Percentiles rank a stretch among this genome's conserved stretches.
phyloP scores from a whole-genome alignment of 2,329 filamentous ascomycete genomes.

The Arthrobotrys iridis region DNA sequence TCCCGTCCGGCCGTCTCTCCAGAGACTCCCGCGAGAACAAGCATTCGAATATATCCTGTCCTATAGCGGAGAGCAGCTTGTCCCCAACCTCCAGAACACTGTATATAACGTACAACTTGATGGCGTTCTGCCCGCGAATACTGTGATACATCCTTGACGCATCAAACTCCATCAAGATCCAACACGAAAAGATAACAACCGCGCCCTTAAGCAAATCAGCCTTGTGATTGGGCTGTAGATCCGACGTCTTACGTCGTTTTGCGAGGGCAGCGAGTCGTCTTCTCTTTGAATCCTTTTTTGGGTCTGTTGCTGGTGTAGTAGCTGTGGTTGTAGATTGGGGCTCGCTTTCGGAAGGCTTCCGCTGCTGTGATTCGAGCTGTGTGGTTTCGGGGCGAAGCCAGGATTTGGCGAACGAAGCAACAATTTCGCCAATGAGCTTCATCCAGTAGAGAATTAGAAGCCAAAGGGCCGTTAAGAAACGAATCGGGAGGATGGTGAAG shows the following conservation, averaged over 20 bases:
- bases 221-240: conserved; percentile 86
- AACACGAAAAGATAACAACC: conserved; percentile 85
- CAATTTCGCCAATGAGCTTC: conserved; percentile 68
- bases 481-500: conserved; percentile 90
- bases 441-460: conserved; percentile 83
- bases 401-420: conserved; percentile 52
- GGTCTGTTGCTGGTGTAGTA: conserved; percentile 57
- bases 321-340: conserved; percentile 18
- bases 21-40: conserved; percentile 93
- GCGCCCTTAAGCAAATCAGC: conserved; percentile 92
- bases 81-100: conserved; percentile 95
- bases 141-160: conserved; percentile 98
- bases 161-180: conserved; percentile 87
- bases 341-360: conserved; percentile 21
- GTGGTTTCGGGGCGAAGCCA: conserved; percentile 46
- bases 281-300: conserved; percentile 80
- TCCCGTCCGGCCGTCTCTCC: conserved; percentile 84
- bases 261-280: conserved; percentile 59
- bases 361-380: conserved; percentile 37
- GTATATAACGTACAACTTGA: conserved; percentile 99
- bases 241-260: conserved; percentile 70
- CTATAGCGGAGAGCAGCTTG: conserved; percentile 85
- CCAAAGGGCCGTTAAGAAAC: conserved; percentile 81
- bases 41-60: conserved; percentile 95
- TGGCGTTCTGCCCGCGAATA: conserved; percentile 93